Conservation (phyloP, 169 alveolate species). For the Miamiensis avidus region DNA sequence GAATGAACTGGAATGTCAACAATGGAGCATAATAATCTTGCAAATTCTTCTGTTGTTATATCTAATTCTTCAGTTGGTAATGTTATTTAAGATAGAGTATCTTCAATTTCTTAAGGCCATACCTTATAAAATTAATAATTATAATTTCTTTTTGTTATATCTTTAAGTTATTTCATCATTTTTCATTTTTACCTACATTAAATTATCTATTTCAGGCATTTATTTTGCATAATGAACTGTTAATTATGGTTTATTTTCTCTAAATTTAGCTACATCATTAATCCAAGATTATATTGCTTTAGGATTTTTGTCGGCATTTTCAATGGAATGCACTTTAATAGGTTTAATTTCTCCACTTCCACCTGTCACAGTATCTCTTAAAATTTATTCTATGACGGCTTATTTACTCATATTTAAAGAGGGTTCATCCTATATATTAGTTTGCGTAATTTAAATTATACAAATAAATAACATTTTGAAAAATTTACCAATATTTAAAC, state of each 20-base stretch:
- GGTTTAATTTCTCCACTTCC: conserved; percentile 37
- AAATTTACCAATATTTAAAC: conserved; percentile 59
- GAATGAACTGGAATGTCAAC: conserved; percentile 85
- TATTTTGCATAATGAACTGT: conserved; percentile 76
- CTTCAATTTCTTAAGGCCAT: conserved; percentile 85
- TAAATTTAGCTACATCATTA: conserved; percentile 73
- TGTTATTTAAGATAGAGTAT: conserved; percentile 51
- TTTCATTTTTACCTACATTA: conserved; percentile 64
- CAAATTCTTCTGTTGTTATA: conserved; percentile 64
- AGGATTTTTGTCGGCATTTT: conserved; percentile 84
- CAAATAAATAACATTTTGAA: background rate
- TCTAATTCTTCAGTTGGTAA: conserved; percentile 83
- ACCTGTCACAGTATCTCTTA: conserved; percentile 60
- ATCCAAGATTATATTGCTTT: conserved; percentile 85
- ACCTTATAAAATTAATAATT: conserved; percentile 32
- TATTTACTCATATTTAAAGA: conserved; percentile 75
- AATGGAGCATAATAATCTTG: conserved; percentile 70
- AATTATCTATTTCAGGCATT: conserved; percentile 85
- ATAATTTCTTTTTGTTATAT: background rate
- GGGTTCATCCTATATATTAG: conserved; percentile 71
- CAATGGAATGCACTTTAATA: conserved; percentile 64
- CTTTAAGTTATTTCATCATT: background rate
- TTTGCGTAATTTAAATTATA: conserved; percentile 4
- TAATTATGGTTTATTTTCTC: conserved; percentile 78
- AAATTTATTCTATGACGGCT: conserved; percentile 70